Percentiles rank a stretch among this genome's conserved stretches.
Evolutionary conservation across 176 grass and related monocot genomes (phyloP).

Genomic region (Otatea glauca): DNA sequence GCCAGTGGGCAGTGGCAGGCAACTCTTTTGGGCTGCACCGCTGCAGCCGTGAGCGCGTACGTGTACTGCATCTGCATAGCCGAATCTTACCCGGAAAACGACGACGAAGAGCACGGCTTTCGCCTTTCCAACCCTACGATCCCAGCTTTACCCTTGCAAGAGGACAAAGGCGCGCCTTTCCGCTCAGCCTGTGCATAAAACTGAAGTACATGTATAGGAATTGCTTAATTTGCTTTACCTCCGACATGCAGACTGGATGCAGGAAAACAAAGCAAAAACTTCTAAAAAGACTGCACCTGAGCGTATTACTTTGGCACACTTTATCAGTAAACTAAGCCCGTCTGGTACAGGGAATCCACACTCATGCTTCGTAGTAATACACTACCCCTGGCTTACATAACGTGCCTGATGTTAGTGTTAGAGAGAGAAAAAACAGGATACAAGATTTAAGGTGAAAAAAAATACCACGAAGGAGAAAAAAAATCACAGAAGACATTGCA

Average conservation of each 20-base stretch:
- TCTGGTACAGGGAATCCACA: constrained; percentile 22
- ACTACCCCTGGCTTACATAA: background rate
- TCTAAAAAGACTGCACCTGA: constrained; percentile 47
- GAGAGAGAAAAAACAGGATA: no score
- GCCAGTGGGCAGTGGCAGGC: background rate
- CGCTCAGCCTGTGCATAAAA: background rate
- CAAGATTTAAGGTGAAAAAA: no score
- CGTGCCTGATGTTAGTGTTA: background rate
- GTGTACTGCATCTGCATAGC: background rate
- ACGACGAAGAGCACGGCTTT: constrained; percentile 10
- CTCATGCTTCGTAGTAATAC: background rate
- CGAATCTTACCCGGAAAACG: constrained; percentile 14
- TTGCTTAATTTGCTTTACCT: constrained; percentile 40
- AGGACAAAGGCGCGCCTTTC: constrained; percentile 47
- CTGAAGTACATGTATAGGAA: background rate
- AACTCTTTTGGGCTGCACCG: background rate
- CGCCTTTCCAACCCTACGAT: background rate
- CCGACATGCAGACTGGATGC: constrained; percentile 36
- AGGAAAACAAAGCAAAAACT: constrained; percentile 27
- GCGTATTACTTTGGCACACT: constrained; percentile 4
- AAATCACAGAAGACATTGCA: no score
- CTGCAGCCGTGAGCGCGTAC: background rate
- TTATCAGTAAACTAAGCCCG: background rate
- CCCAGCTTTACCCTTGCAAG: constrained; percentile 43
- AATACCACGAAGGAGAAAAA: background rate